Evolutionary conservation across 495 filamentous ascomycete genomes (phyloP), one percentile per base, ranked within the genome.

Genomic region (Hyaloscypha hepaticicola): DNA sequence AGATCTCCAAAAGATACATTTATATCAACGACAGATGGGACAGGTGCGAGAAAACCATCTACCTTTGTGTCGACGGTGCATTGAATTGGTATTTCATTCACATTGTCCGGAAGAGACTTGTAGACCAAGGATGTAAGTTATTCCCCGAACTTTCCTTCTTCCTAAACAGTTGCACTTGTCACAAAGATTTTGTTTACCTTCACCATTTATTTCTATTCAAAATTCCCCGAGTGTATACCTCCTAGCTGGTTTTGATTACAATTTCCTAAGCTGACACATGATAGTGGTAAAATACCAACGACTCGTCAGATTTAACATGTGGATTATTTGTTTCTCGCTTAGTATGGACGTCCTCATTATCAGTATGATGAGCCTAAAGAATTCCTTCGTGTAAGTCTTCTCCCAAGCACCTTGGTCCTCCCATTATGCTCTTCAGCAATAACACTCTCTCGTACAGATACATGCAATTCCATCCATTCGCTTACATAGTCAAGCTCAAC

Each of bases 401-500:
- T 22, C 33, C 5, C 19, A 29, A 22, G 22, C 24, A n/a, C n/a
- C n/a, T n/a, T n/a, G n/a, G n/a, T 29, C 5, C 56, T 56, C 34
- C 33, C 7, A 41, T 41, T 51, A 16, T 48, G 5, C 56, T 27
- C 9, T 27, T 1, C 19, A 27, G 4, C 31, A 21, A 45, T 22
- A 14, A 28, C 5, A n/a, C n/a, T n/a, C n/a, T n/a, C n/a, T n/a
- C n/a, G n/a, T 26, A 76, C 50, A 70, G 72, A 24, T 82, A 80
- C 67, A 77, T 80, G 66, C 80, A 82, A 75, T 81, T 84, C 68
- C 80, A 82, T 45, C 81, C 81, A 3, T 70, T 84, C 8, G 75
- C 79, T 5, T 84, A 83, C 65, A 80, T 78, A 26, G 79, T 84
- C 25, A 84, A 84, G 59, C 76, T 84, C 41, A 80, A 82, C 60